These are phyloP conservation scores for Picochlorum sp. DNA, from an alignment of 139 green algal species.

Conservation along the genomic window DNA sequence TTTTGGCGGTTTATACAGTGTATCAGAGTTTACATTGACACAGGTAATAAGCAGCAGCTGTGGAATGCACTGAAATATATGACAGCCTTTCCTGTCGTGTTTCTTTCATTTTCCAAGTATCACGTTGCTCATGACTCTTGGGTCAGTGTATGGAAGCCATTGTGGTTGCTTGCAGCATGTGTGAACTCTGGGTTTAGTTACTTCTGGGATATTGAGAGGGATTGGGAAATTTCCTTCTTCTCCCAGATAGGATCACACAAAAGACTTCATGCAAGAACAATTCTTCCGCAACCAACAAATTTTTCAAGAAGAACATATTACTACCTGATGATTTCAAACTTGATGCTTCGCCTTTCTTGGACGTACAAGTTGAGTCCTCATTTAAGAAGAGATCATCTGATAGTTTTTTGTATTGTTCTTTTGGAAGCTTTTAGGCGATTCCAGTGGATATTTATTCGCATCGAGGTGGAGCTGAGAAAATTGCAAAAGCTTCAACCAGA, in stretches of 20 bases:
- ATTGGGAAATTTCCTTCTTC: constrained; percentile 88
- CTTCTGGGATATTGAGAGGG: constrained; percentile 92
- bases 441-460: constrained; percentile 84
- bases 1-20: constrained; percentile 83
- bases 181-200: constrained; percentile 87
- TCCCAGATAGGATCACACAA: constrained; percentile 13
- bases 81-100: constrained; percentile 87
- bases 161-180: constrained; percentile 66
- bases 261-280: constrained; percentile 14
- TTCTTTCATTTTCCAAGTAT: constrained; percentile 68
- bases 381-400: constrained; percentile 43
- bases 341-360: constrained; percentile 73
- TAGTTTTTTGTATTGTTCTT: constrained; percentile 51
- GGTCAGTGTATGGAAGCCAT: constrained; percentile 32
- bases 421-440: constrained; percentile 54
- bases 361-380: constrained; percentile 80
- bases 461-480: constrained; percentile 83
- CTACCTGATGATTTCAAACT: constrained; percentile 67
- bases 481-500: constrained; percentile 31
- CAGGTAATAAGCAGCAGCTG: constrained; percentile 44
- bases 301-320: constrained; percentile 34
- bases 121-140: constrained; percentile 41
- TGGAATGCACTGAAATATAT: constrained; percentile 92
- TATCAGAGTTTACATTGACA: constrained; percentile 64
- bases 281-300: constrained; percentile 34